Base-by-base conservation (phyloP, 495 filamentous ascomycete genomes). In the Hypoxylon perforatum region DNA sequence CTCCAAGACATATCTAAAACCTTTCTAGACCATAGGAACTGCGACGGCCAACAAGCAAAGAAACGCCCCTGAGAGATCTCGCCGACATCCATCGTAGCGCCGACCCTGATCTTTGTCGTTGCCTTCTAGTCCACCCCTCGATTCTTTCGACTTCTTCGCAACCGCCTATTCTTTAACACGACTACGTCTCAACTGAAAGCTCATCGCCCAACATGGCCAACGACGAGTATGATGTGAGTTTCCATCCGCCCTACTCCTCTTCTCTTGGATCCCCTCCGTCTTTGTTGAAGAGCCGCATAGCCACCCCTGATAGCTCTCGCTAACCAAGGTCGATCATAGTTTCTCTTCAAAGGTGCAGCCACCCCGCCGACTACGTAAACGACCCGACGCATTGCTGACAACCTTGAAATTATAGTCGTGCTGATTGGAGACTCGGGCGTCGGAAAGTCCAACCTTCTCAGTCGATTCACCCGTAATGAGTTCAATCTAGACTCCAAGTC, bases 401-500 rank as follows among this genome's bases (percentile, higher is more conserved):
- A 49, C 8, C 41, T 10, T 46, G 62, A 61, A 46, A 74, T 55
- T 65, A 65, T 75, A 98, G 95, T 99, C 78, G 95, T 99, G 75
- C 85, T 99, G 73, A 99, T 99, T 77, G 95, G 95, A 86, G 95
- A 99, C 81, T 97, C 92, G 58, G 95, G 95, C 71, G 95, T 99
- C 78, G 96, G 96, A 83, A 99, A 99, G 85, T 99, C 96, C 82
- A 99, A 99, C 82, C 91, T 99, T 45, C 87, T 99, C 80, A 97
- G 93, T 81, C 91, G 96, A 76, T 99, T 99, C 88, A 99, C 96
- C 59, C 93, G 96, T 78, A 99, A 99, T 79, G 96, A 99, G 81
- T 99, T 99, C 89, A 98, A 97, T 83, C 86, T 98, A 61, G 95
- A 99, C 81, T 97, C 94, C 77, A 99, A 99, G 88, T 98, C 96